A percentile compares a stretch with the other conserved stretches of the same genome.
These are phyloP conservation scores for Coccomyxa sp. DNA, from an alignment of 139 green algal species.

Conservation along the genomic window DNA sequence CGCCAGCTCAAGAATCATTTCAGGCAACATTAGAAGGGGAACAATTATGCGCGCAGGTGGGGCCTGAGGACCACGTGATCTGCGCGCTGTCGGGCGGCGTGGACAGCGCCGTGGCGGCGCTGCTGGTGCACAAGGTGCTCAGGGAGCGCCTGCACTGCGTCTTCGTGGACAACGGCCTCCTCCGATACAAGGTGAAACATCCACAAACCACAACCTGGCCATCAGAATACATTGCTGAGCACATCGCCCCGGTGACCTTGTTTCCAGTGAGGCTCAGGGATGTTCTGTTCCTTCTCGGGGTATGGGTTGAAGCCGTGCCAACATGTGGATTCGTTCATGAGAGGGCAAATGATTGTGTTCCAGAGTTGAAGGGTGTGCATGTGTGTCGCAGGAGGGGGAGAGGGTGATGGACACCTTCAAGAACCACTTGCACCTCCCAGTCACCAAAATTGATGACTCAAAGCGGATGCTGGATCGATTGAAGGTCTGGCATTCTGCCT, in stretches of 20 bases:
- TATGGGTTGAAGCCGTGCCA: too few species aligned
- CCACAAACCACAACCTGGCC: too few species aligned
- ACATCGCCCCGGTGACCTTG: too few species aligned
- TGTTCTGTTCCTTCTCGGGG: too few species aligned
- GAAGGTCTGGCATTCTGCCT: slow-evolving; percentile 23
- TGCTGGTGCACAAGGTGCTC: slow-evolving; percentile 92
- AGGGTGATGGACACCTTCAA: slow-evolving; percentile 96
- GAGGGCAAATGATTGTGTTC: too few species aligned
- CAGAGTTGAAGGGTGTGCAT: too few species aligned
- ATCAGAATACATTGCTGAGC: too few species aligned
- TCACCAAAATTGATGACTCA: slow-evolving; percentile 89
- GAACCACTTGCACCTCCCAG: slow-evolving; percentile 94
- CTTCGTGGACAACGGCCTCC: slow-evolving; percentile 98
- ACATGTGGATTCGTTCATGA: too few species aligned
- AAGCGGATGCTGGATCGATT: slow-evolving; percentile 42
- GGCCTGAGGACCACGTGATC: slow-evolving; percentile 88
- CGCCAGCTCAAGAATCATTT: too few species aligned
- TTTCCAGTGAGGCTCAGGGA: too few species aligned
- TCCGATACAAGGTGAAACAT: slow-evolving; percentile 79
- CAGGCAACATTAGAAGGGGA: too few species aligned
- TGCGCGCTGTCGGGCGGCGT: slow-evolving; percentile 97
- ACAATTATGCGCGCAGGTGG: slow-evolving; percentile 51
- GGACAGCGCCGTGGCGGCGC: slow-evolving; percentile 94
- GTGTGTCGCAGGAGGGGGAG: slow-evolving; percentile 86
- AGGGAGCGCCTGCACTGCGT: slow-evolving; percentile 97